These are phyloP conservation scores for Alloascoidea hylecoeti DNA, from an alignment of 805 yeast genomes.

Conservation along the genomic window DNA sequence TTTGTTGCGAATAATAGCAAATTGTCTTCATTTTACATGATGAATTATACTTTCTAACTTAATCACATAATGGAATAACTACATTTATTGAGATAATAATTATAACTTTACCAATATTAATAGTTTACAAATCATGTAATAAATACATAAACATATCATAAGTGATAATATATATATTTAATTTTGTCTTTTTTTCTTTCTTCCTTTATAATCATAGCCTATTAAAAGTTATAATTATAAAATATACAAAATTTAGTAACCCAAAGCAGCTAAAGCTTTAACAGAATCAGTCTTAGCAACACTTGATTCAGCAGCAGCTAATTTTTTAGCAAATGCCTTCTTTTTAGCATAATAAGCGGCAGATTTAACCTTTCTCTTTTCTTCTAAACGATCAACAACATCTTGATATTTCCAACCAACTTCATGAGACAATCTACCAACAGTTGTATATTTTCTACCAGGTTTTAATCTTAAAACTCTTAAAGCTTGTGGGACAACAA, in stretches of 20 bases:
- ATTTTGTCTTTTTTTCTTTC: no score
- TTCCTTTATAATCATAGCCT: no score
- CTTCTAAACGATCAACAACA: constrained; percentile 94
- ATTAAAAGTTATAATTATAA: no score
- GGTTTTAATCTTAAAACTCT: constrained; percentile 98
- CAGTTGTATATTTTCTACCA: constrained; percentile 99
- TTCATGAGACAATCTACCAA: constrained; percentile 89
- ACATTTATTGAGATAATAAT: no score
- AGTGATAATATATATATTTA: no score
- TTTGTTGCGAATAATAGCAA: no score
- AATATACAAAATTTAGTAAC: constrained; percentile 76
- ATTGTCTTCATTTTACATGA: no score
- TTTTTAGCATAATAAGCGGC: constrained; percentile 99
- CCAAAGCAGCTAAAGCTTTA: constrained; percentile 88
- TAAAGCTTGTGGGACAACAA: constrained; percentile 98
- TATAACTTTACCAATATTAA: no score
- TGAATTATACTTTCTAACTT: no score
- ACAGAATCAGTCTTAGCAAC: constrained; percentile 86
- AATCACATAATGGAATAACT: no score
- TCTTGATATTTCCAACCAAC: constrained; percentile 99
- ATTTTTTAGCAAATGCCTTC: constrained; percentile 91
- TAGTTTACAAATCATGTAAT: no score
- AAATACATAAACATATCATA: no score
- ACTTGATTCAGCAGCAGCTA: constrained; percentile 72
- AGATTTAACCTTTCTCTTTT: constrained; percentile 97